Base-by-base conservation (phyloP, 495 filamentous ascomycete genomes). In the Penicillium salamii region DNA sequence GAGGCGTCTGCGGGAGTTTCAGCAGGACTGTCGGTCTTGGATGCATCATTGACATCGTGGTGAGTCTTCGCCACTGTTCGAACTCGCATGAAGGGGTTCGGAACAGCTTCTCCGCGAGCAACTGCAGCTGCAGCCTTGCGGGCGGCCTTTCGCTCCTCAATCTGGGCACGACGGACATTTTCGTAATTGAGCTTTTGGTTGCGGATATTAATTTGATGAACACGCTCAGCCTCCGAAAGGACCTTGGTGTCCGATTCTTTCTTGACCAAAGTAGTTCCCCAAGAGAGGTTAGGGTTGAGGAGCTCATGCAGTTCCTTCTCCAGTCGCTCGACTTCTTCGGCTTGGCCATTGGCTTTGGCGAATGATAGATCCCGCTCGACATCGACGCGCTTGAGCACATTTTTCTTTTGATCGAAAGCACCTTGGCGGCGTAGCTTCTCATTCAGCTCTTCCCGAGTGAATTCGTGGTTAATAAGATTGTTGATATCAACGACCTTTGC, bases 401-500 rank as follows among this genome's bases (percentile, higher is more conserved):
- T 76, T 52, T 72, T 78, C 56, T 85, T 86, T 29, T 72, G 68
- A 41, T 83, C 78, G 8, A 87, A 62, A 9, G 71, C 71, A 46
- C 84, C 82, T 39, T 87, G 82, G 32, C 84, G 84, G 34, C 77
- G 75, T 42, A 97, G 73, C 65, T 91, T 92, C 46, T 82, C 79
- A 36, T 82, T 79, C 46, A 97, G 70, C 62, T 96, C 91, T 17
- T 80, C 81, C 21, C 86, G 81, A 12, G 87, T 95, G 76, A 92
- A 96, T 21, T 75, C 67, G 53, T 85, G 87, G 53, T 87, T 85
- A 56, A 93, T 75, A 28, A 98, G 76, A 6, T 64, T 65, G 57
- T 91, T 87, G 71, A 98, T 91, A 51, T 91, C 89, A 33, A 76
- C 71, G n/a, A 89, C 80, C 68, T 96, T 95, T 37, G 69, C 65